Percentiles rank a stretch among this genome's conserved stretches.
phyloP scores from a whole-genome alignment of 2,329 filamentous ascomycete species.

The Cladobotryum mycophilum region DNA sequence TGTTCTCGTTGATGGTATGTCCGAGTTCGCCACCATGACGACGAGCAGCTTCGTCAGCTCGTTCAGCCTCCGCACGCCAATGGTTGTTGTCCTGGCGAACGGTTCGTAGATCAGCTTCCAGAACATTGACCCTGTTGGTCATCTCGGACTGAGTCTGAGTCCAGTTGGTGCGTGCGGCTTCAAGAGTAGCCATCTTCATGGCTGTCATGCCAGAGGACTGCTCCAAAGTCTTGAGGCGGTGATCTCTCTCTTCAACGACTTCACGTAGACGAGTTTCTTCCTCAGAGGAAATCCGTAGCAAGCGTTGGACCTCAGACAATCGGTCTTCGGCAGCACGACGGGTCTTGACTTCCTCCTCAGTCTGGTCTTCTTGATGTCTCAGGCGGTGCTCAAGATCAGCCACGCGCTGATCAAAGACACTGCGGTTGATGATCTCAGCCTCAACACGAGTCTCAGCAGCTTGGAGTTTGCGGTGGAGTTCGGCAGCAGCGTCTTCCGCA shows the following conservation, averaged over 20 bases:
- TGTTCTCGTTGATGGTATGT: constrained; percentile 53
- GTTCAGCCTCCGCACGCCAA: constrained; percentile 57
- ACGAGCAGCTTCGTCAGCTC: constrained; percentile 45
- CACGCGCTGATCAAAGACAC: constrained; percentile 54
- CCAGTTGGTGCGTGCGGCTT: constrained; percentile 56
- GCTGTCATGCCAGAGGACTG: constrained; percentile 46
- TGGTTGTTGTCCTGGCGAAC: constrained; percentile 52
- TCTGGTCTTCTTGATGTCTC: constrained; percentile 54
- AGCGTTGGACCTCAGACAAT: constrained; percentile 64
- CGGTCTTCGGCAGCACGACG: constrained; percentile 66
- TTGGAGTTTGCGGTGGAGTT: constrained; percentile 49
- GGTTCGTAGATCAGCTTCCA: constrained; percentile 50
- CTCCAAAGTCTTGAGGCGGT: constrained; percentile 56
- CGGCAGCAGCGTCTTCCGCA: constrained; percentile 48
- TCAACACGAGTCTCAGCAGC: constrained; percentile 53
- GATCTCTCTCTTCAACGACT: constrained; percentile 62
- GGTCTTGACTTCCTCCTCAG: constrained; percentile 56
- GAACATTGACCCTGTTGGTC: constrained; percentile 46
- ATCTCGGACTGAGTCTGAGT: constrained; percentile 50
- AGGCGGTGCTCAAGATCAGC: constrained; percentile 65
- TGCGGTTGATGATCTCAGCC: constrained; percentile 56
- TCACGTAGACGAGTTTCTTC: constrained; percentile 64
- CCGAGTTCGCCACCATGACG: constrained; percentile 44
- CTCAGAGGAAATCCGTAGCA: constrained; percentile 63
- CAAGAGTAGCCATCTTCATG: constrained; percentile 60